phyloP scores from a whole-genome alignment of 225 moss, liverwort and hornwort genomes.

The Anthoceros angustus region DNA sequence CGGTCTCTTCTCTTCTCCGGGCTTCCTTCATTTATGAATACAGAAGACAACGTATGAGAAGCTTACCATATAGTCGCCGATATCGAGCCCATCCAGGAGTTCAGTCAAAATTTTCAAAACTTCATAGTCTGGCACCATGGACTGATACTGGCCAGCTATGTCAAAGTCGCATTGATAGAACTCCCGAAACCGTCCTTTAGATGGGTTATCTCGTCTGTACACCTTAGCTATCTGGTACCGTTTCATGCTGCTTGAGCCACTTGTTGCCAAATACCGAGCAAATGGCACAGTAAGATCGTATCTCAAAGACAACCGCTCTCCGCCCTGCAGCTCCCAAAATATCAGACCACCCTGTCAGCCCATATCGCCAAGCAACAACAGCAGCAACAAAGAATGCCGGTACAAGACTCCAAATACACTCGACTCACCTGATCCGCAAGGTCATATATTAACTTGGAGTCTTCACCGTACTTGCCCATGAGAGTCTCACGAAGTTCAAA shows the following conservation, averaged over 20 bases:
- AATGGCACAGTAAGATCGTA: conserved; percentile 42
- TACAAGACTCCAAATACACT: neutral
- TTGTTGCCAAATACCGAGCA: conserved; percentile 33
- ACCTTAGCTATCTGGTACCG: conserved; percentile 44
- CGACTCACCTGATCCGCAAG: conserved; percentile 37
- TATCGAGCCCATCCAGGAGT: conserved; percentile 28
- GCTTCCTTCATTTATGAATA: neutral
- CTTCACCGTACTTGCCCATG: conserved; percentile 50
- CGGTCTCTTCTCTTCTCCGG: too few relatives aligned
- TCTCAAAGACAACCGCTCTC: conserved; percentile 30
- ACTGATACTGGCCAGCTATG: conserved; percentile 28
- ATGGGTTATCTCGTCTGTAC: conserved; percentile 41
- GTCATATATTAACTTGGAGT: conserved; percentile 43
- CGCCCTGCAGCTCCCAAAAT: conserved; percentile 13
- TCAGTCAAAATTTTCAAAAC: conserved; percentile 42
- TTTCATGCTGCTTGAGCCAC: conserved; percentile 28
- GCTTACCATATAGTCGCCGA: conserved; percentile 36
- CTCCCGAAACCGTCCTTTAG: conserved; percentile 40
- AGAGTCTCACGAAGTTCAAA: conserved; percentile 39
- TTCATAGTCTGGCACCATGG: conserved; percentile 41
- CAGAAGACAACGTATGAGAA: neutral
- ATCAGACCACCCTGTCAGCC: neutral
- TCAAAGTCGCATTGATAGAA: conserved; percentile 48
- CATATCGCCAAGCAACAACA: neutral
- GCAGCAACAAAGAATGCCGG: neutral